Evolutionary conservation across 345 rosid species (phyloP).

Genomic region (Salix dunnii): DNA sequence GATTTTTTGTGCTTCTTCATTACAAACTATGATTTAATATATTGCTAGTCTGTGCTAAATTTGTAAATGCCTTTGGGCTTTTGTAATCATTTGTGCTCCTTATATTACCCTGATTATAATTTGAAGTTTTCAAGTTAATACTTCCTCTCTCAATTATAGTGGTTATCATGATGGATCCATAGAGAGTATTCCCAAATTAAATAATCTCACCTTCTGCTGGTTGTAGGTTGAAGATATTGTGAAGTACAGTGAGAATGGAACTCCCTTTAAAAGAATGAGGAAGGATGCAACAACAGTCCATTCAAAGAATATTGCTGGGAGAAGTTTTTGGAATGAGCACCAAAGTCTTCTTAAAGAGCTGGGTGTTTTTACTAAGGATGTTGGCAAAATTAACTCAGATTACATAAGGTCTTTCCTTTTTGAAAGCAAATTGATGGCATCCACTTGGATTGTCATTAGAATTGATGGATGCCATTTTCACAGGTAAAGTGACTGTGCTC

Average conservation of each 20-base stretch:
- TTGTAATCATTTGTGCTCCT: no score
- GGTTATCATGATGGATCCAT: no score
- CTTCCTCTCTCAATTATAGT: no score
- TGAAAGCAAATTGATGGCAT: slow-evolving; percentile 72
- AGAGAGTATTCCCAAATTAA: no score
- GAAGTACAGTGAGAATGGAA: slow-evolving; percentile 60
- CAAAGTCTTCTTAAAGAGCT: slow-evolving; percentile 48
- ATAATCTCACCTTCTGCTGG: background rate
- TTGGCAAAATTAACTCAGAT: slow-evolving; percentile 57
- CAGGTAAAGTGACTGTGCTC: slow-evolving; percentile 40
- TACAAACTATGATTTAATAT: background rate
- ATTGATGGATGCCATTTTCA: slow-evolving; percentile 97
- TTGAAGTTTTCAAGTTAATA: background rate
- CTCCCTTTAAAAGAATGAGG: slow-evolving; percentile 71
- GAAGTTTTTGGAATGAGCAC: slow-evolving; percentile 71
- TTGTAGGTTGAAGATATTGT: slow-evolving; percentile 68
- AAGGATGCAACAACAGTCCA: slow-evolving; percentile 51
- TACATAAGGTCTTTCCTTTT: slow-evolving; percentile 59
- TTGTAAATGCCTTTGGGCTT: background rate
- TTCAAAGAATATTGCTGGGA: slow-evolving; percentile 56
- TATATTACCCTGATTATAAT: background rate
- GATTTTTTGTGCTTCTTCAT: no score
- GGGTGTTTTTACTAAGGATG: slow-evolving; percentile 53
- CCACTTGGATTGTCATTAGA: slow-evolving; percentile 76
- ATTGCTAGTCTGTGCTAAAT: background rate